Conservation (phyloP, 2,329 filamentous ascomycete genomes). For the Epichloe amarillans region DNA sequence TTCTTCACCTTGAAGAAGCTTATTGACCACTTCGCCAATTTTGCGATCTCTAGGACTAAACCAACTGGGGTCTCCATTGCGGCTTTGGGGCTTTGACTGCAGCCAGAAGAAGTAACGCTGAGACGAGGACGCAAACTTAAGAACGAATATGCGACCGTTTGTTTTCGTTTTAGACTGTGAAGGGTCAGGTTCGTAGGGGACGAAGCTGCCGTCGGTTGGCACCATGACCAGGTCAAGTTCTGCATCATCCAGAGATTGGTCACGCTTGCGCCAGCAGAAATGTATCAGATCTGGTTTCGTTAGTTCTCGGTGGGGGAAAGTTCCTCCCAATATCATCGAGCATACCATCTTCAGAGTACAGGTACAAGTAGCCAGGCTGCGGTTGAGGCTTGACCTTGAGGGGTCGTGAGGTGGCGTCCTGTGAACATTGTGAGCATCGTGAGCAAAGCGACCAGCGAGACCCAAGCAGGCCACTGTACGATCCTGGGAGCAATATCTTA, state of each 20-base stretch:
- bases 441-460: slow-evolving; percentile 8
- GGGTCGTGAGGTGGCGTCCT: slow-evolving; percentile 22
- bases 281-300: slow-evolving; percentile 64
- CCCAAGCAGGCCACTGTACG: slow-evolving; percentile 1
- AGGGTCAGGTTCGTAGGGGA: slow-evolving; percentile 56
- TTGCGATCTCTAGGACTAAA: slow-evolving; percentile 78
- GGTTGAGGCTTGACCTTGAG: slow-evolving; percentile 60
- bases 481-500: slow-evolving; percentile 28
- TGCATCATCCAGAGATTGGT: slow-evolving; percentile 54
- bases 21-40: slow-evolving; percentile 77
- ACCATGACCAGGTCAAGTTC: slow-evolving; percentile 91
- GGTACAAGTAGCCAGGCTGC: slow-evolving; percentile 76
- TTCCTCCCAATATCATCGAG: neutral
- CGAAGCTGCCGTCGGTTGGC: slow-evolving; percentile 75
- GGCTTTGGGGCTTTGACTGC: slow-evolving; percentile 74
- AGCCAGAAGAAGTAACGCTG: slow-evolving; percentile 93
- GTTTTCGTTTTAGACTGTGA: slow-evolving; percentile 48
- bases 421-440: neutral
- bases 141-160: slow-evolving; percentile 80
- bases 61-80: slow-evolving; percentile 55
- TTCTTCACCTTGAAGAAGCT: slow-evolving; percentile 76
- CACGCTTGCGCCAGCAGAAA: slow-evolving; percentile 91
- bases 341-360: slow-evolving; percentile 79
- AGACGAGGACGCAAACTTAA: slow-evolving; percentile 89
- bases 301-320: neutral